Base-by-base conservation (phyloP, 495 filamentous ascomycete genomes). In the Hypoxylon trugodes region DNA sequence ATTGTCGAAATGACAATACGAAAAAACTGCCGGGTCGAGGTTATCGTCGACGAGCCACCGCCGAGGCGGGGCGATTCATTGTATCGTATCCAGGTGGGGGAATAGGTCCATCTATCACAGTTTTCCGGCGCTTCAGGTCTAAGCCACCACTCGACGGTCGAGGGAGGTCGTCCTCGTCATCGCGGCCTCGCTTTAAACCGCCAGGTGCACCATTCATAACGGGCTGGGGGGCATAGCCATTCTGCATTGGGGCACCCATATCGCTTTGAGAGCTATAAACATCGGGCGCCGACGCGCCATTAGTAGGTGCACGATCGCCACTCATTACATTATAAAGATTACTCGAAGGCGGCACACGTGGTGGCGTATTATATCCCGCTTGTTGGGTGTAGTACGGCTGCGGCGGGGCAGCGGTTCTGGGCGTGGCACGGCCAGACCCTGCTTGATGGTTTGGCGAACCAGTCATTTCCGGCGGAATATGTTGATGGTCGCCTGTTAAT, bases 271-370 rank as follows among this genome's bases (percentile, higher is more conserved):
- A 77, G 43, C 84, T 82, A 68, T 96, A 96, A 22, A 86, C 85
- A 69, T 93, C 91, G 1, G 80, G 77, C 21, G 76, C 66, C 1
- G 84, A 69, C 35, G 76, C 79, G 4, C 91, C 91, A 63, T 93
- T 94, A 6, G 86, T 77, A 1, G 86, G 80, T 3, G 84, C 86
- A 13, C 91, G 85, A 53, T 92, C 90, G 73, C 94, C 92, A 69
- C 88, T 93, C 73, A 96, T 93, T 40, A 94, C 87, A 76, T 89
- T 95, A 81, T 96, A 96, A 35, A 97, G 79, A 65, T 88, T 95
- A 74, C 91, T 92, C 0, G 90, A 82, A 12, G 84, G 79, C 36
- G 82, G 82, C 7, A 81, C 82, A 22, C 92, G 86, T 28, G 93
- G 95, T 41, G 95, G 91, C 1, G 92, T 96, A 73, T 90, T 94